phyloP scores from a whole-genome alignment of 148 eudicot species.

The Camellia granthamiana region DNA sequence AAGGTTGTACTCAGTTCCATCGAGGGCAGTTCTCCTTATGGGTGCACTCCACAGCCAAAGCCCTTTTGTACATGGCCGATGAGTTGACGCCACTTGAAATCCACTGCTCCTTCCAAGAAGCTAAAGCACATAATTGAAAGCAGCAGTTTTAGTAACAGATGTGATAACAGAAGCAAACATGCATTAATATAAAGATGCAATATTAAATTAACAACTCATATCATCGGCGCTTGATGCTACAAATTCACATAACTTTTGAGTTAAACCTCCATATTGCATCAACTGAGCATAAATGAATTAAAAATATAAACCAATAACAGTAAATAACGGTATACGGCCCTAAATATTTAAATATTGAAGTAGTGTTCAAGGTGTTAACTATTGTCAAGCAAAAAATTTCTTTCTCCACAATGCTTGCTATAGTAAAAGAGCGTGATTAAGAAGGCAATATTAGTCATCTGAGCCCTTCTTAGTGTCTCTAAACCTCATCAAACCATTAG shows the following conservation, averaged over 20 bases:
- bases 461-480: background rate
- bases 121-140: conserved; percentile 37
- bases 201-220: background rate
- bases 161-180: background rate
- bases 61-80: conserved; percentile 95
- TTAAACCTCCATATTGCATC: background rate
- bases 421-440: background rate
- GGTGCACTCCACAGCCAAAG: conserved; percentile 99
- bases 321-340: background rate
- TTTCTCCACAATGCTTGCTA: background rate
- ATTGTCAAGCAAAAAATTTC: background rate
- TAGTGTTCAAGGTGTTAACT: background rate
- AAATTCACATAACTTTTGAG: conserved; percentile 4
- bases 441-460: background rate
- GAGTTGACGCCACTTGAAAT: conserved; percentile 93
- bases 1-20: conserved; percentile 93
- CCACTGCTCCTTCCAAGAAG: conserved; percentile 96
- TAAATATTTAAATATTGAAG: background rate
- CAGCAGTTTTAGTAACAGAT: conserved; percentile 11
- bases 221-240: background rate
- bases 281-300: background rate
- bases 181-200: background rate
- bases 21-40: conserved; percentile 80
- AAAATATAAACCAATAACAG: background rate
- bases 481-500: background rate